Conservation (phyloP, 2,329 filamentous ascomycete species). For the Scolecobasidium constrictum region DNA sequence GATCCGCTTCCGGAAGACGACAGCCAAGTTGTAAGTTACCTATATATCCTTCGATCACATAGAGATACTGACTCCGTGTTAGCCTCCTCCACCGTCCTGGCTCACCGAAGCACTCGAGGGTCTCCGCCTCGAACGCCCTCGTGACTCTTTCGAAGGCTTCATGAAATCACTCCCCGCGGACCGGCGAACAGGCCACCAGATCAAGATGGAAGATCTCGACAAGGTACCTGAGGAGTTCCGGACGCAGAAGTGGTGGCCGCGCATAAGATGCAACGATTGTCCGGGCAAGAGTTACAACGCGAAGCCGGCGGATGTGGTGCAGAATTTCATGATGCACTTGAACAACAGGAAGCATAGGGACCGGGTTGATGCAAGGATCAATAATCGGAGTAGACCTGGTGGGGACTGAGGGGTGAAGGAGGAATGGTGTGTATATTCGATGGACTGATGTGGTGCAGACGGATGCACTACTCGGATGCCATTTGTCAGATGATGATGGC, state of each 20-base stretch:
- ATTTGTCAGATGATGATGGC: too few relatives aligned
- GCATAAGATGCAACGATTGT: slow-evolving; percentile 87
- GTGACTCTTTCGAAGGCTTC: slow-evolving; percentile 74
- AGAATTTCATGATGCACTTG: slow-evolving; percentile 88
- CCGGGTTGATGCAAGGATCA: slow-evolving; percentile 9
- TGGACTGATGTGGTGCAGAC: too few relatives aligned
- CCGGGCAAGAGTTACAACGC: slow-evolving; percentile 90
- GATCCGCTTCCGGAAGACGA: slow-evolving; percentile 44
- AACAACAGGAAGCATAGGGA: slow-evolving; percentile 62
- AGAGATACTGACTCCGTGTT: neutral
- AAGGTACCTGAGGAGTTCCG: slow-evolving; percentile 45
- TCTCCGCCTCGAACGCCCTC: slow-evolving; percentile 59
- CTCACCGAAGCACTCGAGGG: slow-evolving; percentile 62
- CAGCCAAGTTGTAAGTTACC: slow-evolving; percentile 41
- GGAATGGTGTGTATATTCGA: too few relatives aligned
- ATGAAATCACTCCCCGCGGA: slow-evolving; percentile 88
- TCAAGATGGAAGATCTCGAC: slow-evolving; percentile 38
- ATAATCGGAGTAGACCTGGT: slow-evolving; percentile 2
- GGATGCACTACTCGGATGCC: too few relatives aligned
- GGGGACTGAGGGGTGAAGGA: too few relatives aligned
- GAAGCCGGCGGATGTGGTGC: slow-evolving; percentile 70
- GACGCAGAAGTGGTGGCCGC: slow-evolving; percentile 73
- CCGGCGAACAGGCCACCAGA: slow-evolving; percentile 39
- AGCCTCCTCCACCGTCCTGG: slow-evolving; percentile 65
- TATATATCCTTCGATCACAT: too few relatives aligned